phyloP scores from a whole-genome alignment of 1,284 basidiomycete species.

The Melanopsichium pennsylvanicum region DNA sequence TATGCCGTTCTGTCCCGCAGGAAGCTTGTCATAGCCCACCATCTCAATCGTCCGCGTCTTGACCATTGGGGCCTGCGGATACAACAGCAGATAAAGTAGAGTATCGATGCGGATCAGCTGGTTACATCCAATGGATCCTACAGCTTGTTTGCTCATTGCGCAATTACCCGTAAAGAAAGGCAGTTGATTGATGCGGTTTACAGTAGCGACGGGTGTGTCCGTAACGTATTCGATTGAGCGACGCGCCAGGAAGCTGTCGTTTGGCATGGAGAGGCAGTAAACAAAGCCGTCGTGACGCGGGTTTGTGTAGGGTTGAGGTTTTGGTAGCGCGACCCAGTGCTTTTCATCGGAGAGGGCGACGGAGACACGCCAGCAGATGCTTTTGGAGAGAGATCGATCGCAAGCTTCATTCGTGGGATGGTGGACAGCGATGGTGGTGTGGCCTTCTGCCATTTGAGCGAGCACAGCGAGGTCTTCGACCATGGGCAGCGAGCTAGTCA shows the following conservation, averaged over 20 bases:
- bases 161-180: too few species aligned
- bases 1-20: slow-evolving; percentile 97
- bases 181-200: too few species aligned
- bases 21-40: slow-evolving; percentile 93
- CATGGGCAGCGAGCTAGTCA: slow-evolving; percentile 2
- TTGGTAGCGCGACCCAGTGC: not conserved
- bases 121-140: slow-evolving; percentile 98
- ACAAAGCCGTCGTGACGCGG: slow-evolving; percentile 19
- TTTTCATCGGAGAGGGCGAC: not conserved
- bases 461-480: slow-evolving; percentile 7
- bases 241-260: slow-evolving; percentile 14
- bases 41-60: slow-evolving; percentile 91
- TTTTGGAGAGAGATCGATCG: not conserved
- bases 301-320: slow-evolving; percentile 3
- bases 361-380: not conserved
- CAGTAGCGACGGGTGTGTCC: too few species aligned
- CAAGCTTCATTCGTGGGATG: not conserved
- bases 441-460: slow-evolving; percentile 8
- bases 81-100: slow-evolving; percentile 96
- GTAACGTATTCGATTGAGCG: slow-evolving; percentile 13
- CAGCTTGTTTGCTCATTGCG: slow-evolving; percentile 99
- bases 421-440: not conserved
- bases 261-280: slow-evolving; percentile 17
- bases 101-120: slow-evolving; percentile 98
- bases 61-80: slow-evolving; percentile 99